phyloP scores from a whole-genome alignment of 495 filamentous ascomycete genomes.

The Astrocystis sublimbata region DNA sequence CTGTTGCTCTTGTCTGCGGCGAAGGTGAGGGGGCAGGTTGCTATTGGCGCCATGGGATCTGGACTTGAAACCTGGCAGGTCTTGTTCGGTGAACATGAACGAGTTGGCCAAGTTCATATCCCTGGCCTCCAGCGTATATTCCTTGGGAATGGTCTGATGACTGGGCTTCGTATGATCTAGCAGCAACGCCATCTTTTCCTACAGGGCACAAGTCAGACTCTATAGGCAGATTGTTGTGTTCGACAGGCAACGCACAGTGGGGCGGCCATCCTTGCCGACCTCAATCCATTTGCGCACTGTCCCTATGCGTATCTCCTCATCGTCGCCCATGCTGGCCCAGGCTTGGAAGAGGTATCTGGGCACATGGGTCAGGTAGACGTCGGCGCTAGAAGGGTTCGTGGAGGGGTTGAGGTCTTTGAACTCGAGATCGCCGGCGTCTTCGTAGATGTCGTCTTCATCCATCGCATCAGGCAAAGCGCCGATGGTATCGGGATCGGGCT shows the following conservation, averaged over 20 bases:
- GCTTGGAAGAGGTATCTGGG: conserved; percentile 78
- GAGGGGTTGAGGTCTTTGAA: conserved; percentile 57
- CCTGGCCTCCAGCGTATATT: conserved; percentile 74
- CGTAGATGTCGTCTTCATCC: conserved; percentile 76
- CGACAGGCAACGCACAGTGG: conserved; percentile 43
- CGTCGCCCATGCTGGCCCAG: conserved; percentile 53
- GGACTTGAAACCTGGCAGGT: conserved; percentile 75
- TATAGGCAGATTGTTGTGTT: neutral
- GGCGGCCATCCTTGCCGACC: conserved; percentile 49
- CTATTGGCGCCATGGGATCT: conserved; percentile 54
- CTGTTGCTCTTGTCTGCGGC: conserved; percentile 39
- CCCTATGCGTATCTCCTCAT: conserved; percentile 67
- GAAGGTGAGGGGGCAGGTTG: conserved; percentile 52
- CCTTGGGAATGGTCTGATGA: conserved; percentile 71
- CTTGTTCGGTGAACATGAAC: conserved; percentile 87
- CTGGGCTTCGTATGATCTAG: conserved; percentile 51
- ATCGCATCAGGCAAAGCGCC: conserved; percentile 60
- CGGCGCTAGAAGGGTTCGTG: conserved; percentile 39
- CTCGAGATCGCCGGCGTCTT: conserved; percentile 85
- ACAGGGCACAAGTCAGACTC: conserved; percentile 10
- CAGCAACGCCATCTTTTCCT: conserved; percentile 46
- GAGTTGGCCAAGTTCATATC: conserved; percentile 70
- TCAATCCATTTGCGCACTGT: conserved; percentile 65
- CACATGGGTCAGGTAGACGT: conserved; percentile 72
- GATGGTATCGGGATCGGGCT: conserved; percentile 47